Conservation (phyloP, 768 basidiomycete species). For the Postia placenta region DNA sequence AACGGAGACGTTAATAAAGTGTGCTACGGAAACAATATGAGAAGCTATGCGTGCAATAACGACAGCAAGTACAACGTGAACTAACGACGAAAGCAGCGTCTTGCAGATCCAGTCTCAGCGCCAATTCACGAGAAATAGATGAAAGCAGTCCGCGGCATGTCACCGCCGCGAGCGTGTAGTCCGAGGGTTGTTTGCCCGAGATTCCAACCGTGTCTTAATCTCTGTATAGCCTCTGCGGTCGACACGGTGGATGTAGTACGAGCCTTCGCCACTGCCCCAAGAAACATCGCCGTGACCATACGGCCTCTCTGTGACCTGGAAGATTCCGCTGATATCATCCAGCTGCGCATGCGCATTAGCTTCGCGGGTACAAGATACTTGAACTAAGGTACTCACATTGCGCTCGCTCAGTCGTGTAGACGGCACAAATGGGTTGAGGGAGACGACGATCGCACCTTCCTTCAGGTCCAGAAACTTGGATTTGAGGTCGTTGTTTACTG, state of each 20-base stretch:
- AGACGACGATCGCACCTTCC: slow-evolving; percentile 86
- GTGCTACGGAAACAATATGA: too few relatives aligned
- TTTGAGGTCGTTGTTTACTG: slow-evolving; percentile 83
- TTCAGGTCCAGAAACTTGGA: slow-evolving; percentile 93
- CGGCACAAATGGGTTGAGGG: slow-evolving; percentile 80
- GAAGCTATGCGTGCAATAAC: too few relatives aligned
- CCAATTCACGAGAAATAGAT: too few relatives aligned
- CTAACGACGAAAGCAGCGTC: too few relatives aligned
- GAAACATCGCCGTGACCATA: slow-evolving; percentile 76
- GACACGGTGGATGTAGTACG: slow-evolving; percentile 72
- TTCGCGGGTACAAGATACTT: not conserved
- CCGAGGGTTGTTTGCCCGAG: slow-evolving; percentile 19
- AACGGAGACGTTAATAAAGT: too few relatives aligned
- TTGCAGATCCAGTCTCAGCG: too few relatives aligned
- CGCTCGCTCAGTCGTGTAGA: slow-evolving; percentile 73
- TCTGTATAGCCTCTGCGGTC: slow-evolving; percentile 66
- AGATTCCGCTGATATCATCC: slow-evolving; percentile 77
- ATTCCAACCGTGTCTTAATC: slow-evolving; percentile 53
- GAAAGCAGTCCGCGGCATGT: not conserved
- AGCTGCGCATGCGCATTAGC: slow-evolving; percentile 34
- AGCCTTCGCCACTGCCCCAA: slow-evolving; percentile 69
- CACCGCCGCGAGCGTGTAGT: not conserved
- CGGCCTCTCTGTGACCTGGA: slow-evolving; percentile 62
- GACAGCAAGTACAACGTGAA: too few relatives aligned
- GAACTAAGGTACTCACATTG: slow-evolving; percentile 37